Conservation (phyloP, 2,329 filamentous ascomycete genomes). For the Neobulgaria alba region DNA sequence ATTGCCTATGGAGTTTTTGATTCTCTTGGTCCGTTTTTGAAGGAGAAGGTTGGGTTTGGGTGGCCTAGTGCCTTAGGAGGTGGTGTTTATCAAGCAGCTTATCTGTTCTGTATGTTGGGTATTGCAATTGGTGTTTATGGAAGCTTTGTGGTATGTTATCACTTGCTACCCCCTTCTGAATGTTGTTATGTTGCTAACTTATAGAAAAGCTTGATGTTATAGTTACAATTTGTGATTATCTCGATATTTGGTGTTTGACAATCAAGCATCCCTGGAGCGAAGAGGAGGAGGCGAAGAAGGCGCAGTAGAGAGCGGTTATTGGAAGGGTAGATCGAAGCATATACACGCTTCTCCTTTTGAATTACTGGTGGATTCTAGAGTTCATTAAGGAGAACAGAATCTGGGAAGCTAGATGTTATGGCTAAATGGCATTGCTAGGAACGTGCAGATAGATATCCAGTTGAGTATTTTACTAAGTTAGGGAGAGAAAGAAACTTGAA, state of each 20-base stretch:
- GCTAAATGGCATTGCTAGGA: too few relatives aligned
- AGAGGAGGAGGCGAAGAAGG: slow-evolving; percentile 29
- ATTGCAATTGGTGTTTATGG: slow-evolving; percentile 85
- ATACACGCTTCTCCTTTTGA: too few relatives aligned
- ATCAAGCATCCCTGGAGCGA: slow-evolving; percentile 71
- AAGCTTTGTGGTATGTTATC: slow-evolving; percentile 73
- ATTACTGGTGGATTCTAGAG: too few relatives aligned
- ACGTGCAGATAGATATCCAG: too few relatives aligned
- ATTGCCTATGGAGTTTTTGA: slow-evolving; percentile 73
- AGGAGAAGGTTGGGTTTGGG: slow-evolving; percentile 46
- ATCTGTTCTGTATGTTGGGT: slow-evolving; percentile 82
- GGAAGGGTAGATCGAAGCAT: too few relatives aligned
- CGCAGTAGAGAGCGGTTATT: too few relatives aligned
- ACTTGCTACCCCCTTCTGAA: too few relatives aligned
- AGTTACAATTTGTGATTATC: slow-evolving; percentile 92
- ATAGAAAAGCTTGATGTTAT: slow-evolving; percentile 70
- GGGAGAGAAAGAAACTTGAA: too few relatives aligned
- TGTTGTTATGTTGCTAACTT: slow-evolving; percentile 6
- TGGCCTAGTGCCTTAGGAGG: slow-evolving; percentile 71
- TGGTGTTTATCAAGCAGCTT: slow-evolving; percentile 81
- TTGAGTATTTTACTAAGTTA: too few relatives aligned
- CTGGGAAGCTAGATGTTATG: too few relatives aligned
- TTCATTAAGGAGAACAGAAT: too few relatives aligned
- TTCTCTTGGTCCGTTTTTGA: slow-evolving; percentile 62
- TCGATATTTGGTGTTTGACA: slow-evolving; percentile 96